Conservation (phyloP, 345 rosid genomes). For the Eucalyptus regnans region DNA sequence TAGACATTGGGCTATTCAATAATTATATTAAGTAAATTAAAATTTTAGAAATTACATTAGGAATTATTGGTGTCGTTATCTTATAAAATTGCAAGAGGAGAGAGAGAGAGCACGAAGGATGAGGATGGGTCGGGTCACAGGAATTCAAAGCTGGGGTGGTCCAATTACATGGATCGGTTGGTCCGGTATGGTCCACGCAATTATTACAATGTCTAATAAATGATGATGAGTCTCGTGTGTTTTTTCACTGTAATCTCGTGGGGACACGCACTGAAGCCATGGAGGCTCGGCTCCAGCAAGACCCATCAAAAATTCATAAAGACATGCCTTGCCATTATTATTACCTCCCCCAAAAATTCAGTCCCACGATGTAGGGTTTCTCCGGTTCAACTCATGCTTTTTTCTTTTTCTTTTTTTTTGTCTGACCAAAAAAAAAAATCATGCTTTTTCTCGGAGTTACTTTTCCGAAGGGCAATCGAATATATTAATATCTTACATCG, state of each 20-base stretch:
- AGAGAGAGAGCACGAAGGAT: background rate
- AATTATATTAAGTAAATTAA: too few relatives aligned
- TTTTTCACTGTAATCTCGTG: background rate
- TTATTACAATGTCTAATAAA: background rate
- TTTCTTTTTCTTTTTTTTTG: too few relatives aligned
- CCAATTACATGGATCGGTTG: background rate
- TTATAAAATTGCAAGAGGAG: background rate
- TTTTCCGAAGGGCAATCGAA: background rate
- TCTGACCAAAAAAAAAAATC: background rate
- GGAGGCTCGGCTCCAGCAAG: background rate
- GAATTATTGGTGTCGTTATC: too few relatives aligned
- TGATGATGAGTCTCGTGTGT: background rate
- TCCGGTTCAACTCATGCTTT: background rate
- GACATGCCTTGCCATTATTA: background rate
- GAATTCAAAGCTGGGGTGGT: background rate
- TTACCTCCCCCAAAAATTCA: background rate
- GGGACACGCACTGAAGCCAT: background rate
- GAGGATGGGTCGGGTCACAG: background rate
- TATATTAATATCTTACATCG: background rate
- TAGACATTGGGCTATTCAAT: too few relatives aligned
- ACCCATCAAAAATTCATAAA: background rate
- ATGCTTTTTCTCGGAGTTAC: background rate
- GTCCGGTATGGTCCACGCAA: background rate
- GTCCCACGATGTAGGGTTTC: background rate
- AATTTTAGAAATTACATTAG: too few relatives aligned